Percentiles rank a stretch among this genome's conserved stretches.
These are phyloP conservation scores for Malassezia japonica DNA, from an alignment of 1,284 basidiomycete genomes.

Conservation along the genomic window DNA sequence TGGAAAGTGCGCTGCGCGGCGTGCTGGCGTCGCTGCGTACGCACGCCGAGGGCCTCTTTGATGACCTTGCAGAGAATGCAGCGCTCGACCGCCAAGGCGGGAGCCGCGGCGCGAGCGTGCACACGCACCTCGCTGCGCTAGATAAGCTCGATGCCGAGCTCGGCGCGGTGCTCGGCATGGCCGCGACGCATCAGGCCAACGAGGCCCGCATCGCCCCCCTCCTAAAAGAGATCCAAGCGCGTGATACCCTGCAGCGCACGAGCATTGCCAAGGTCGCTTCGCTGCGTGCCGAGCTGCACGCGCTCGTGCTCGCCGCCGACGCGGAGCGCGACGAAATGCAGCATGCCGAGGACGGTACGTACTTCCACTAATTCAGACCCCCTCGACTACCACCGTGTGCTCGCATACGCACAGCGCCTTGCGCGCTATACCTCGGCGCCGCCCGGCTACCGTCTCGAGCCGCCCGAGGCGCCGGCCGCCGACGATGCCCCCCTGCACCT, in stretches of 20 bases:
- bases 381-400: slow-evolving; percentile 17
- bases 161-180: slow-evolving; percentile 13
- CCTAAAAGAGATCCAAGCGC: slow-evolving; percentile 14
- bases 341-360: slow-evolving; percentile 18
- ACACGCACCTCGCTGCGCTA: slow-evolving; percentile 13
- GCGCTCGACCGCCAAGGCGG: not conserved
- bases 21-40: not conserved
- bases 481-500: not conserved
- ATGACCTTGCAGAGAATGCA: not conserved
- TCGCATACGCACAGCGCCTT: slow-evolving; percentile 29
- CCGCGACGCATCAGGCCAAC: slow-evolving; percentile 24
- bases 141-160: slow-evolving; percentile 19
- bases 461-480: not conserved
- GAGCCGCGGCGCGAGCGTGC: not conserved
- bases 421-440: slow-evolving; percentile 32
- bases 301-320: slow-evolving; percentile 18
- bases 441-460: slow-evolving; percentile 23
- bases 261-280: slow-evolving; percentile 21
- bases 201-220: slow-evolving; percentile 20
- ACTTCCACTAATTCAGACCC: slow-evolving; percentile 8
- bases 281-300: slow-evolving; percentile 24
- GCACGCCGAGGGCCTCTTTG: not conserved
- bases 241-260: slow-evolving; percentile 19
- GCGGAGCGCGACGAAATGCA: slow-evolving; percentile 20
- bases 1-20: not conserved